These are phyloP conservation scores for Aspergillus cejpii DNA, from an alignment of 2,329 filamentous ascomycete species.

Conservation along the genomic window DNA sequence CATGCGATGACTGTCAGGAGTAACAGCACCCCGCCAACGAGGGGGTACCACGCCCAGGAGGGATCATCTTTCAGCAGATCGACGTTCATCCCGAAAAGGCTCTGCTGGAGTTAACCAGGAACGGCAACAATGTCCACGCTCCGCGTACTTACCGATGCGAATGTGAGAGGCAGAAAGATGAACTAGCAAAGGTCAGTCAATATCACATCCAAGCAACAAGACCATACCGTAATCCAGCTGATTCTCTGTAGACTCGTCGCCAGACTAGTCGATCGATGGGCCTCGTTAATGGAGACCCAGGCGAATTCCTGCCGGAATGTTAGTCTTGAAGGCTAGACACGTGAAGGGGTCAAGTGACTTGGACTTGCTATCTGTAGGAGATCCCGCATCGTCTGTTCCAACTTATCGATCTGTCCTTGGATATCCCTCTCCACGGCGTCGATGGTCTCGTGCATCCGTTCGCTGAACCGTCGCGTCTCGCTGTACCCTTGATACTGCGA, in stretches of 20 bases:
- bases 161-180: constrained; percentile 12
- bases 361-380: constrained; percentile 12
- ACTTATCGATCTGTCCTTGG: constrained; percentile 11
- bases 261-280: constrained; percentile 14
- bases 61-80: constrained; percentile 10
- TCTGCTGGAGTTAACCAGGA: constrained; percentile 5
- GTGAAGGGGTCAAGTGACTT: neutral
- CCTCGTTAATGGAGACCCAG: constrained; percentile 15
- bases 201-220: neutral
- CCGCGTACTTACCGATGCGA: constrained; percentile 13
- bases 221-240: constrained; percentile 13
- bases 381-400: constrained; percentile 13
- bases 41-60: constrained; percentile 10
- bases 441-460: constrained; percentile 10
- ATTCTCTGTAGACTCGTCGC: constrained; percentile 14
- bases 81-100: constrained; percentile 13
- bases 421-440: constrained; percentile 7
- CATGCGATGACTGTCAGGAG: constrained; percentile 6
- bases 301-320: constrained; percentile 10
- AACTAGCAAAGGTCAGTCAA: constrained; percentile 7
- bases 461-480: constrained; percentile 11
- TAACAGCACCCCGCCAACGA: constrained; percentile 7
- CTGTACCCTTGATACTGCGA: constrained; percentile 12
- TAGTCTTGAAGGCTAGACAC: neutral
- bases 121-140: neutral